Percentiles rank a stretch among this genome's conserved stretches.
These are phyloP conservation scores for Saxophila tyrrhenica DNA, from an alignment of 495 filamentous ascomycete genomes.

Conservation along the genomic window DNA sequence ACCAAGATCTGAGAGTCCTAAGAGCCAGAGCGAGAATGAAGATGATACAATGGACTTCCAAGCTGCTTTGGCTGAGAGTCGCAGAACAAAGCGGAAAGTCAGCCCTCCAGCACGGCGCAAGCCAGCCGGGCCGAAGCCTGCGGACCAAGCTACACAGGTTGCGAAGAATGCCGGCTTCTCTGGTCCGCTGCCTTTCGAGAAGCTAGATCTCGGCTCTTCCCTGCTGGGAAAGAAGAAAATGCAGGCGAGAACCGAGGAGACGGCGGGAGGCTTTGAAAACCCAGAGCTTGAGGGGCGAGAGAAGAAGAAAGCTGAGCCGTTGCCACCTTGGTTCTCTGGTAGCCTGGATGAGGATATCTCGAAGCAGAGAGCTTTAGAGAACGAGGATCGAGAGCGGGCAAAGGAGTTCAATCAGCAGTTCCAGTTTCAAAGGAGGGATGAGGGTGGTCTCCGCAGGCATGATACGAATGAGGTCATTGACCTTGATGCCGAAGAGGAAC, in stretches of 20 bases:
- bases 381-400: slow-evolving; percentile 21
- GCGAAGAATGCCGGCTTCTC: slow-evolving; percentile 47
- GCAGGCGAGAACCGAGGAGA: slow-evolving; percentile 36
- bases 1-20: slow-evolving; percentile 14
- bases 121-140: background rate
- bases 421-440: slow-evolving; percentile 26
- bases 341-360: slow-evolving; percentile 28
- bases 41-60: slow-evolving; percentile 55
- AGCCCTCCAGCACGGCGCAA: slow-evolving; percentile 14
- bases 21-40: slow-evolving; percentile 37
- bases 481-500: slow-evolving; percentile 27
- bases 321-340: slow-evolving; percentile 81
- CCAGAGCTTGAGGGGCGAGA: slow-evolving; percentile 28
- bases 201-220: slow-evolving; percentile 55
- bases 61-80: slow-evolving; percentile 42
- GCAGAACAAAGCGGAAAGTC: slow-evolving; percentile 29
- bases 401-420: slow-evolving; percentile 24
- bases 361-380: slow-evolving; percentile 26
- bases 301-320: slow-evolving; percentile 36
- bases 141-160: background rate
- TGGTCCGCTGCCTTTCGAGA: slow-evolving; percentile 84
- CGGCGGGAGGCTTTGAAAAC: slow-evolving; percentile 60
- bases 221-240: slow-evolving; percentile 43
- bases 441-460: slow-evolving; percentile 32
- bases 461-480: slow-evolving; percentile 23